Evolutionary conservation across 2,329 filamentous ascomycete genomes (phyloP), one percentile per base, ranked within the genome.

Genomic region (Penicillium expansum): DNA sequence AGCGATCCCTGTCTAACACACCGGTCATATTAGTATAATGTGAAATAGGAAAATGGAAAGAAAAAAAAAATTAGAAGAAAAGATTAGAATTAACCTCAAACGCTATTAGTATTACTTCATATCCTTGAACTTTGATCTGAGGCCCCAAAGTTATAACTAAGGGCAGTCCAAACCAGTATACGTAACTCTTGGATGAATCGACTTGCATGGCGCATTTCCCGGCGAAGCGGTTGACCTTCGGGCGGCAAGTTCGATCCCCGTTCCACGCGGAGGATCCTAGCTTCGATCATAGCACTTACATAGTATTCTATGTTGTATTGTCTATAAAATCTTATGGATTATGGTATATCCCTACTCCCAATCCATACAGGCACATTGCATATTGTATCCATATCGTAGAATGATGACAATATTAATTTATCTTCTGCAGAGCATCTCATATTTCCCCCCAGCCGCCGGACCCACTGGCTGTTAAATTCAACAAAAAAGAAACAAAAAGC

Each of bases 401-500:
- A 33, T 30, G 13, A 33, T 20, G 33, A 49, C 22, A 22, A 16
- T n/a, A 30, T 32, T 39, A 16, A 42, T 30, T 41, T 44, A 39
- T 11, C 20, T 51, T 35, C 35, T 37, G 37, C 47, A 55, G 52
- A 51, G 18, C 48, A 51, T 51, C 48, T 51, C 44, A 55, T 48
- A 44, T 47, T 55, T 39, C 24, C 39, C 38, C 39, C 48, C 41
- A 56, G 53, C 41, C 53, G 52, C 52, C n/a, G 32, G 53, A 56
- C 53, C 53, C 53, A 56, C 53, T 20, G 13, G 24, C 7, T 22
- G 13, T 20, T 52, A 24, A 55, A 48, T 30, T 39, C 38, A 39
- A n/a, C 35, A 9, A 45, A 55, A 44, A 54, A 47, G n/a, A 43
- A 53, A 57, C 29, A 43, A 11, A 57, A 62, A 67, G 61, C 60